Evolutionary conservation across 148 eudicot species (phyloP).

Genomic region (Camellia granthamiana): DNA sequence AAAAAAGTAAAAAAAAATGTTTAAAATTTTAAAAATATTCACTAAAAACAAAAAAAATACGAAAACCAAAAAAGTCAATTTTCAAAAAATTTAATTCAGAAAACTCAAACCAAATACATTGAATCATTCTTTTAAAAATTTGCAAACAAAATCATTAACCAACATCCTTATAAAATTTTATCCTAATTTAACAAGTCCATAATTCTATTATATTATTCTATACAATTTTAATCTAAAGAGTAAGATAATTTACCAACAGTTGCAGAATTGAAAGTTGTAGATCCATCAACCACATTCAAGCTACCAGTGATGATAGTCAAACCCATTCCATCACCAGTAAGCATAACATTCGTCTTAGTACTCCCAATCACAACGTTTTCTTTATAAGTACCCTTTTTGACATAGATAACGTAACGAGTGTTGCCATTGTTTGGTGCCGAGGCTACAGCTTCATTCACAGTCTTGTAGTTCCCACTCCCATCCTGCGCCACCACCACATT

Average conservation of each 20-base stretch:
- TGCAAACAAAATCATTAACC: no score
- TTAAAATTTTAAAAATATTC: no score
- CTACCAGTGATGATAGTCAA: background rate
- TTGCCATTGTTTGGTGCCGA: constrained; percentile 32
- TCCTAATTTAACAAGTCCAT: no score
- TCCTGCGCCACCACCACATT: constrained; percentile 36
- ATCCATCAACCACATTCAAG: constrained; percentile 33
- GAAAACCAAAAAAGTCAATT: no score
- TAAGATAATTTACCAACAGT: constrained; percentile 30
- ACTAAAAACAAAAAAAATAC: no score
- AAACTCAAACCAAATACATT: no score
- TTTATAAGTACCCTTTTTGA: constrained; percentile 5
- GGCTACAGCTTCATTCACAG: constrained; percentile 26
- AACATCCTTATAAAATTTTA: no score
- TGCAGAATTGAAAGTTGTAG: constrained; percentile 36
- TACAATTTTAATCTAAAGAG: background rate
- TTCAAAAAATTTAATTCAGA: no score
- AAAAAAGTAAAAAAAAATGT: no score
- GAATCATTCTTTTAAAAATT: no score
- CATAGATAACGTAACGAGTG: constrained; percentile 28
- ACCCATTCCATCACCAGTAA: constrained; percentile 39
- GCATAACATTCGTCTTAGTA: constrained; percentile 34
- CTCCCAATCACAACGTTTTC: constrained; percentile 30
- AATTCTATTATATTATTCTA: no score
- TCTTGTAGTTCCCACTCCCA: constrained; percentile 35